These are phyloP conservation scores for Erythrobasidium yunnanense DNA, from an alignment of 768 basidiomycete species.

Conservation along the genomic window DNA sequence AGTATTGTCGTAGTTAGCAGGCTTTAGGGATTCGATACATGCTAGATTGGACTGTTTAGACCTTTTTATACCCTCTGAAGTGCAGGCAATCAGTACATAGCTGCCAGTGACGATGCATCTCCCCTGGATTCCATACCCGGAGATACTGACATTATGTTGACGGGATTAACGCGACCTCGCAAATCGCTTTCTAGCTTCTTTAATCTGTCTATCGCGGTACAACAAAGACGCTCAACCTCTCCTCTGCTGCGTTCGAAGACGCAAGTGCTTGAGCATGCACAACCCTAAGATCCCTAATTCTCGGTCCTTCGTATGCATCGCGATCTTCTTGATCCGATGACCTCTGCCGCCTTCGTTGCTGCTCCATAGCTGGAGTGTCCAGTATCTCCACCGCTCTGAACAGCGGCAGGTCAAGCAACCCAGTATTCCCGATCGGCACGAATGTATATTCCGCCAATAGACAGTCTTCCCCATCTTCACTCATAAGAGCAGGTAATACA, in stretches of 20 bases:
- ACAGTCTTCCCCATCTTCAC: neutral
- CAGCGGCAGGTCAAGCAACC: conserved; percentile 29
- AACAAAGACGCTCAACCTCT: neutral
- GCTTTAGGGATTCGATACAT: too few relatives aligned
- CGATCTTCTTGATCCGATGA: neutral
- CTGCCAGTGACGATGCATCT: too few relatives aligned
- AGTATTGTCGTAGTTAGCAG: too few relatives aligned
- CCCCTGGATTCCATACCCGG: too few relatives aligned
- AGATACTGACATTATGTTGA: too few relatives aligned
- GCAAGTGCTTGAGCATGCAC: neutral
- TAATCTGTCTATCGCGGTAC: too few relatives aligned
- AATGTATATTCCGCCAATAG: neutral
- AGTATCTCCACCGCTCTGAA: conserved; percentile 30
- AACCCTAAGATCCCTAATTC: neutral
- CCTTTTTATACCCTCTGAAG: too few relatives aligned
- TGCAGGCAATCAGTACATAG: too few relatives aligned
- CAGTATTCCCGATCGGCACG: conserved; percentile 3
- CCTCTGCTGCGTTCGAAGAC: neutral
- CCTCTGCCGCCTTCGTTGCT: neutral
- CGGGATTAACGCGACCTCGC: too few relatives aligned
- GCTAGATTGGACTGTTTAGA: too few relatives aligned
- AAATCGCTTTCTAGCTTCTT: too few relatives aligned
- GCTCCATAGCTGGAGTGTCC: neutral
- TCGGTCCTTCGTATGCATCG: neutral
- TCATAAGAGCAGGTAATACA: conserved; percentile 53